These are phyloP conservation scores for Dioscorea cayenensis DNA, from an alignment of 116 monocot species.

Conservation along the genomic window DNA sequence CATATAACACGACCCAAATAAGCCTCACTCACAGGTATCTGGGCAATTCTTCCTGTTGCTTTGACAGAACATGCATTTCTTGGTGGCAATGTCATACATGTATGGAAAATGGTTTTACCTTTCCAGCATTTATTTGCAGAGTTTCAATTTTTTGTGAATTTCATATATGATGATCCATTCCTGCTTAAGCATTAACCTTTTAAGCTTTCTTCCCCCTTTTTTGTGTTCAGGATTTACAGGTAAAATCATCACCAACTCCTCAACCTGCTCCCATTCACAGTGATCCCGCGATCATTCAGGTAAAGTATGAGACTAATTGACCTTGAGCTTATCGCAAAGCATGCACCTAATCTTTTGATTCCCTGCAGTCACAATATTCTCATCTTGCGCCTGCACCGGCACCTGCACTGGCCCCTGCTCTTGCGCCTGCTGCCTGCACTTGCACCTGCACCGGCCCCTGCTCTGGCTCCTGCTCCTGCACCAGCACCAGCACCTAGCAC, in stretches of 20 bases:
- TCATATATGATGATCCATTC: background rate
- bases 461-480: too few relatives aligned
- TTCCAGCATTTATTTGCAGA: too few relatives aligned
- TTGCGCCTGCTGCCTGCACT: background rate
- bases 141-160: background rate
- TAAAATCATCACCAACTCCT: conserved; percentile 70
- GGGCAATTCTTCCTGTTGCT: too few relatives aligned
- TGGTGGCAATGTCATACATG: too few relatives aligned
- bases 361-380: conserved; percentile 80
- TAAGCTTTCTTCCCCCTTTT: background rate
- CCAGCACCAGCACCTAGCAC: conserved; percentile 3
- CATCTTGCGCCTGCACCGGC: conserved; percentile 34
- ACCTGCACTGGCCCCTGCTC: background rate
- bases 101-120: too few relatives aligned
- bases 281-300: conserved; percentile 87
- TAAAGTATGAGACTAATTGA: conserved; percentile 6
- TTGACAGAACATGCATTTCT: too few relatives aligned
- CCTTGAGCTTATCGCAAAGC: background rate
- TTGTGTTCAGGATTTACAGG: conserved; percentile 72
- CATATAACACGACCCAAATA: too few relatives aligned
- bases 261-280: conserved; percentile 44
- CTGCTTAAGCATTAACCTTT: too few relatives aligned
- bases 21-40: too few relatives aligned
- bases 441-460: conserved; percentile 15
- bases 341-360: background rate